Conservation (phyloP, 352 stramenopile genomes). For the Phytophthora pini region DNA sequence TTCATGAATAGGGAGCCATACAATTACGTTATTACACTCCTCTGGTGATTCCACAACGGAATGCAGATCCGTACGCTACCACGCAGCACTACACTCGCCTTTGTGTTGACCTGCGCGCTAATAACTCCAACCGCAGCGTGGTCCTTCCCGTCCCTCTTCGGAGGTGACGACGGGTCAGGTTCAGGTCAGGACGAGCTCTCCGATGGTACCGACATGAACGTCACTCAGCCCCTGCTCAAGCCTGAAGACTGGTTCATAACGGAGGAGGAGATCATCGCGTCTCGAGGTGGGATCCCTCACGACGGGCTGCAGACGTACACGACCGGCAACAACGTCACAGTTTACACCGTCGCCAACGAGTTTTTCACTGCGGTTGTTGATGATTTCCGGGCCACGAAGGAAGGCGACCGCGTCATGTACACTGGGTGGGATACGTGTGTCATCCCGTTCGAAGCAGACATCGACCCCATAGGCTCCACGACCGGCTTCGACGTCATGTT, state of each 20-base stretch:
- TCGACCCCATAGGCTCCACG: not conserved
- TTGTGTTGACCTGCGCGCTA: not conserved
- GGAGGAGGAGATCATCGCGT: not conserved
- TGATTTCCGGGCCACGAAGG: constrained; percentile 40
- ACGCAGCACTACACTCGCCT: not conserved
- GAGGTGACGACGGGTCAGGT: not conserved
- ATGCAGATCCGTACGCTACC: not conserved
- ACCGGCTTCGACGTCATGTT: not conserved
- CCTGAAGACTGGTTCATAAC: not conserved
- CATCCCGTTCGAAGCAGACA: constrained; percentile 42
- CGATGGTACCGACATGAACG: not conserved
- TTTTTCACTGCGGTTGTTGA: constrained; percentile 53
- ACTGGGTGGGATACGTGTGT: constrained; percentile 57
- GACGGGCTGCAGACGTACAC: constrained; percentile 21
- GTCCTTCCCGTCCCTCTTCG: not conserved
- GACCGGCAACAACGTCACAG: constrained; percentile 47
- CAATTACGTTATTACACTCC: too few relatives aligned
- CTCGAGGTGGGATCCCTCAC: not conserved
- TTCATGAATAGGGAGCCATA: too few relatives aligned
- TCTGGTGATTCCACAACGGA: not conserved
- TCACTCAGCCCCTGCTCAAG: not conserved
- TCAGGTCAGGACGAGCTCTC: not conserved
- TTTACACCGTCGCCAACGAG: constrained; percentile 46
- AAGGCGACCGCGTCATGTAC: constrained; percentile 42
- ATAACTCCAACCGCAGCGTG: not conserved